These are phyloP conservation scores for Neurospora hispaniola DNA, from an alignment of 495 filamentous ascomycete species.

Conservation along the genomic window DNA sequence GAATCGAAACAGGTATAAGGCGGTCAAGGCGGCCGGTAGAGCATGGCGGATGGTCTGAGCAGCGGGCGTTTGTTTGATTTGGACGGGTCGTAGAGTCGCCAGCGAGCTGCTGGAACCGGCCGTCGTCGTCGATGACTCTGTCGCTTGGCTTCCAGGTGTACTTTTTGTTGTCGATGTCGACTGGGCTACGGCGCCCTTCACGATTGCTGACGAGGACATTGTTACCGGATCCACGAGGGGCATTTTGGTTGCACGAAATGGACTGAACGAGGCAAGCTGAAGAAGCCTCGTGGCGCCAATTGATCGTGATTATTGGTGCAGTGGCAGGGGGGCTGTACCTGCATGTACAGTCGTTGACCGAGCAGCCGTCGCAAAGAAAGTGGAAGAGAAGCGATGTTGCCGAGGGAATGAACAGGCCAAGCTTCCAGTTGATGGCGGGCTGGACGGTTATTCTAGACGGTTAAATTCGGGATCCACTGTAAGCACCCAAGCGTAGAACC, in stretches of 20 bases:
- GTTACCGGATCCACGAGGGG: conserved; percentile 24
- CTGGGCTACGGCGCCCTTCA: conserved; percentile 10
- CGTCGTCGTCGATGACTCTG: neutral
- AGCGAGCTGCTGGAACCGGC: conserved; percentile 10
- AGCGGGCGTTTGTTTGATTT: conserved; percentile 18
- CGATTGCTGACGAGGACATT: conserved; percentile 15
- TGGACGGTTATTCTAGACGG: neutral
- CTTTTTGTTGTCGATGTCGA: neutral
- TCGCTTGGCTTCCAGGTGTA: neutral
- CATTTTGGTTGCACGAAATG: conserved; percentile 11
- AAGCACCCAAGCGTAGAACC: conserved; percentile 4
- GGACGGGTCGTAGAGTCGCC: conserved; percentile 22
- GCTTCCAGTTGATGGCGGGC: neutral
- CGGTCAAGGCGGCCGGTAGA: conserved; percentile 49
- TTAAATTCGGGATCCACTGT: neutral
- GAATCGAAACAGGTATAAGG: conserved; percentile 52
- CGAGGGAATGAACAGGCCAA: neutral
- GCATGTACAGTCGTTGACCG: neutral
- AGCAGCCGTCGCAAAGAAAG: neutral
- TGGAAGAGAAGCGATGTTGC: neutral
- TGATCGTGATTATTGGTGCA: neutral
- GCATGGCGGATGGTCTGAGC: conserved; percentile 22
- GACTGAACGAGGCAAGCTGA: neutral
- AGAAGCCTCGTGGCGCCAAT: neutral
- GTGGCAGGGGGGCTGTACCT: neutral